phyloP scores from a whole-genome alignment of 371 early-diverging fungal species.

The Fennellomyces sp. region DNA sequence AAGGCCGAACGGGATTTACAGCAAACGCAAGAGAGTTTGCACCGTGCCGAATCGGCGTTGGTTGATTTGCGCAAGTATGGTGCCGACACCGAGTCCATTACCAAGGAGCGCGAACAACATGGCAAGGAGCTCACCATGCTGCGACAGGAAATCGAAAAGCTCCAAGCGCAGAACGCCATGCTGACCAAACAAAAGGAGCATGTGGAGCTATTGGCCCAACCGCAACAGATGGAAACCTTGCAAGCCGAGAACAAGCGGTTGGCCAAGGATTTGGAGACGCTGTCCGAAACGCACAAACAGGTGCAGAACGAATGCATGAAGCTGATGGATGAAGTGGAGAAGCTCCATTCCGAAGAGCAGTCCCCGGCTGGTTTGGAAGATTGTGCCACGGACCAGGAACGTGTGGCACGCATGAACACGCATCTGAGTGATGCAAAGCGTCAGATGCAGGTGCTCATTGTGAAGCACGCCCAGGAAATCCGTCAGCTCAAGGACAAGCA shows the following conservation, averaged over 20 bases:
- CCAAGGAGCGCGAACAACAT: conserved; percentile 32
- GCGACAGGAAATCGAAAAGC: conserved; percentile 36
- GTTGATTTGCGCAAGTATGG: conserved; percentile 20
- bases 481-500: conserved; percentile 57
- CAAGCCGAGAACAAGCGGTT: conserved; percentile 59
- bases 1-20: conserved; percentile 40
- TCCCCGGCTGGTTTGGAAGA: conserved; percentile 27
- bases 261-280: conserved; percentile 48
- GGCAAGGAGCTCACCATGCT: conserved; percentile 32
- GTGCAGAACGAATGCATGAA: conserved; percentile 73
- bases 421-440: conserved; percentile 54
- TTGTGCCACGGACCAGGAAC: conserved; percentile 28
- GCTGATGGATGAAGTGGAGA: conserved; percentile 78
- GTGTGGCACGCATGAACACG: conserved; percentile 19
- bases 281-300: conserved; percentile 68
- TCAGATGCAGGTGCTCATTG: conserved; percentile 48
- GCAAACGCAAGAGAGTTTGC: conserved; percentile 22
- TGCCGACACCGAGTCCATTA: conserved; percentile 28
- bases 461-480: conserved; percentile 58
- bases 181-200: conserved; percentile 52
- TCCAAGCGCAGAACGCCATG: conserved; percentile 43
- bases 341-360: conserved; percentile 62
- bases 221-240: conserved; percentile 26
- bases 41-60: conserved; percentile 19
- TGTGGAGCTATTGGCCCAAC: conserved; percentile 39